These are phyloP conservation scores for Aquanectria penicillioides DNA, from an alignment of 2,329 filamentous ascomycete genomes.

Conservation along the genomic window DNA sequence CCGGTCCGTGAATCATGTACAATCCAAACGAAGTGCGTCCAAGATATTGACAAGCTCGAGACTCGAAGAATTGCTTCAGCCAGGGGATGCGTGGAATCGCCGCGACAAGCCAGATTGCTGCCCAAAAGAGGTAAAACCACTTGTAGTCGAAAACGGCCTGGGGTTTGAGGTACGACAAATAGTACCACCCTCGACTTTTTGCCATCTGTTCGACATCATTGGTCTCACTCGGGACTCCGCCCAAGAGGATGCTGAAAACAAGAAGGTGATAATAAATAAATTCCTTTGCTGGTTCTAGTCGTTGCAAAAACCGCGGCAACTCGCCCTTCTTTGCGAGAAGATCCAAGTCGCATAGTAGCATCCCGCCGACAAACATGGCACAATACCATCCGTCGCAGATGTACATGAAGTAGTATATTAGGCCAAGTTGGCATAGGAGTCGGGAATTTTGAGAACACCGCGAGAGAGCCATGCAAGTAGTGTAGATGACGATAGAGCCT, in stretches of 20 bases:
- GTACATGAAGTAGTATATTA: constrained; percentile 74
- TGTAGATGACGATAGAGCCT: constrained; percentile 73
- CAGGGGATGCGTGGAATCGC: constrained; percentile 66
- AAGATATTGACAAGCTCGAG: constrained; percentile 67
- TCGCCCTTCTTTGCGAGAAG: constrained; percentile 59
- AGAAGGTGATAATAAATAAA: constrained; percentile 65
- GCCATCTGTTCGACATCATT: constrained; percentile 59
- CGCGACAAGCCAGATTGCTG: constrained; percentile 65
- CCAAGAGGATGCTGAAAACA: constrained; percentile 63
- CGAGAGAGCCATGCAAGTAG: constrained; percentile 64
- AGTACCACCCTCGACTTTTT: constrained; percentile 69
- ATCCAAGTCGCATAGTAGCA: constrained; percentile 71
- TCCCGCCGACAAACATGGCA: constrained; percentile 68
- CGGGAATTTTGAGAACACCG: constrained; percentile 64
- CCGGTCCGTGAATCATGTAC: constrained; percentile 72
- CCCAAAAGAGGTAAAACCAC: constrained; percentile 75
- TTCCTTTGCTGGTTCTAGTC: constrained; percentile 58
- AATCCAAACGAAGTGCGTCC: constrained; percentile 70
- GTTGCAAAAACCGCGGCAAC: constrained; percentile 60
- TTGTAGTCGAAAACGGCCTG: constrained; percentile 73
- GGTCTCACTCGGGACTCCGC: constrained; percentile 67
- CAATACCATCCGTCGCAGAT: constrained; percentile 72
- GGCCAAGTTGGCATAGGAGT: constrained; percentile 60
- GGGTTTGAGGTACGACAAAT: constrained; percentile 69
- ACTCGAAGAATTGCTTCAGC: constrained; percentile 69